Conservation (phyloP, 495 filamentous ascomycete species). For the Daldinia caldariorum region DNA sequence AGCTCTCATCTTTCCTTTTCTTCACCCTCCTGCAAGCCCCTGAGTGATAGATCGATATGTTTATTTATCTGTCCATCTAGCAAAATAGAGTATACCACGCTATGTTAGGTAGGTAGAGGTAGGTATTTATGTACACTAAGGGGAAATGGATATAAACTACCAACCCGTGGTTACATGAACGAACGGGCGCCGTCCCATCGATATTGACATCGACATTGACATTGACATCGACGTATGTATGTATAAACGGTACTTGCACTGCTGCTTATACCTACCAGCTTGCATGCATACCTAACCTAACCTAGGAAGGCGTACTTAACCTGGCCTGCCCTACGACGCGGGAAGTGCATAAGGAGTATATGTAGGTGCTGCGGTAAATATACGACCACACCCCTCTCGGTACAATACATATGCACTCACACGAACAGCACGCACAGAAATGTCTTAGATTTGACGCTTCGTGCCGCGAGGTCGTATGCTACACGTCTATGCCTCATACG, state of each 20-base stretch:
- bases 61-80: neutral
- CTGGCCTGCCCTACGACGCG: neutral
- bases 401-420: too few species aligned
- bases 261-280: neutral
- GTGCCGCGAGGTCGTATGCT: constrained; percentile 4
- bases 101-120: neutral
- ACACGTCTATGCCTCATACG: neutral
- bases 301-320: too few species aligned
- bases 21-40: neutral
- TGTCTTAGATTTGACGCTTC: constrained; percentile 15
- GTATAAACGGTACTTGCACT: neutral
- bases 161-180: neutral
- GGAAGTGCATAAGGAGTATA: neutral
- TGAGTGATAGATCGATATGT: neutral
- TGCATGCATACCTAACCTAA: too few species aligned
- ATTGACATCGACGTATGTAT: too few species aligned
- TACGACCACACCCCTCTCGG: constrained; percentile 15
- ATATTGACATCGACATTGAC: too few species aligned
- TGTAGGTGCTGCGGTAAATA: neutral
- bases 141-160: neutral
- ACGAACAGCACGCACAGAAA: neutral
- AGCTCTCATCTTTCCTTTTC: too few species aligned
- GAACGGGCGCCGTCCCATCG: neutral
- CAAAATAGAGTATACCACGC: neutral
- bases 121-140: neutral